Conservation (phyloP, 768 basidiomycete species). For the Gymnopilus junonius region DNA sequence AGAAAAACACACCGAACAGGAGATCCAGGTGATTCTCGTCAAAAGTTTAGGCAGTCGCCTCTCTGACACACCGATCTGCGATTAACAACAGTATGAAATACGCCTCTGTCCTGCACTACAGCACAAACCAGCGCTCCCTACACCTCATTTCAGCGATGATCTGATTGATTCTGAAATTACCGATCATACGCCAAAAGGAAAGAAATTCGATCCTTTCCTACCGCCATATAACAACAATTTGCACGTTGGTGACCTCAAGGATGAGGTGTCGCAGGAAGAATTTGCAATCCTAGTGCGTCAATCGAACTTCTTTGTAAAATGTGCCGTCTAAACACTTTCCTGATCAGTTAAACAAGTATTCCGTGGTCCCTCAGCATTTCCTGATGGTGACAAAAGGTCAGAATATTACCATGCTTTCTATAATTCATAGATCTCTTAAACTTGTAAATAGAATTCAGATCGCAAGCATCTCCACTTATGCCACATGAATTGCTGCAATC, state of each 20-base stretch:
- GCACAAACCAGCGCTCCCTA: constrained; percentile 67
- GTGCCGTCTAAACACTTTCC: background rate
- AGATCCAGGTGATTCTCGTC: constrained; percentile 57
- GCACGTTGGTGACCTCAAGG: constrained; percentile 73
- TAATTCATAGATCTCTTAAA: background rate
- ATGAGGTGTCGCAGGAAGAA: constrained; percentile 57
- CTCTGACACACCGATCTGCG: background rate
- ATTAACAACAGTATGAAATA: constrained; percentile 73
- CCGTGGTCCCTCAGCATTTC: constrained; percentile 84
- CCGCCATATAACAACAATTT: constrained; percentile 84
- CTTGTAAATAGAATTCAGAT: constrained; percentile 58
- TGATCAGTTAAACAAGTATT: constrained; percentile 83
- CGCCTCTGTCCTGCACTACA: constrained; percentile 84
- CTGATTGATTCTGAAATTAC: constrained; percentile 27
- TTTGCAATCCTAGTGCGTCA: constrained; percentile 72
- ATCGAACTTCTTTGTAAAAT: background rate
- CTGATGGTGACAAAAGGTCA: constrained; percentile 85
- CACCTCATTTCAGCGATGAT: constrained; percentile 38
- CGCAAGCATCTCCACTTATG: constrained; percentile 79
- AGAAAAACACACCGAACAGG: constrained; percentile 60
- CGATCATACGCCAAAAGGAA: constrained; percentile 28
- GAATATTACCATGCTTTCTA: constrained; percentile 13
- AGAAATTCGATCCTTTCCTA: constrained; percentile 72
- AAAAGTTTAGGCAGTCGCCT: background rate
- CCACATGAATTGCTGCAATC: constrained; percentile 80